Conservation (phyloP, 2,329 filamentous ascomycete species). For the Phaeomoniella chlamydospora region DNA sequence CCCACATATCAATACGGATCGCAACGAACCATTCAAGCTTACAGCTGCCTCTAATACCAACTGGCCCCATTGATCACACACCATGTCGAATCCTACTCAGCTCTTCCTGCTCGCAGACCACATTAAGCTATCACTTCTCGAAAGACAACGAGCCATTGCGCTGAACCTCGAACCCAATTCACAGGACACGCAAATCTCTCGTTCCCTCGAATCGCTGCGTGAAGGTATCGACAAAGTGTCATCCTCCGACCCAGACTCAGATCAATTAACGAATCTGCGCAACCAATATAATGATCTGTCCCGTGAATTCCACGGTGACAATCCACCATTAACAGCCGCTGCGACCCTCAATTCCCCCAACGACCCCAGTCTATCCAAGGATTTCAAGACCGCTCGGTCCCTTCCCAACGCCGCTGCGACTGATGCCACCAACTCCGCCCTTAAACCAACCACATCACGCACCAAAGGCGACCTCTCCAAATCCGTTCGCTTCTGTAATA, state of each 20-base stretch:
- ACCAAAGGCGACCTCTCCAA: constrained; percentile 34
- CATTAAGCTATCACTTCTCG: constrained; percentile 87
- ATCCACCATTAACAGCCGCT: constrained; percentile 30
- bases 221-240: constrained; percentile 62
- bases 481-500: constrained; percentile 76
- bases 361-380: constrained; percentile 43
- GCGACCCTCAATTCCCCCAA: constrained; percentile 46
- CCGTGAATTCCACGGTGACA: constrained; percentile 62
- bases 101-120: constrained; percentile 90
- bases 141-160: constrained; percentile 73
- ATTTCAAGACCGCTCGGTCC: constrained; percentile 38
- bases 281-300: constrained; percentile 64
- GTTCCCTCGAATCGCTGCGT: constrained; percentile 73
- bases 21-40: no score
- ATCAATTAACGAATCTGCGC: constrained; percentile 51
- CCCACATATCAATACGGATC: no score
- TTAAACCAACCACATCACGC: constrained; percentile 18
- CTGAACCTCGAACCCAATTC: constrained; percentile 64
- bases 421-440: constrained; percentile 12
- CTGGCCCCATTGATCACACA: constrained; percentile 11
- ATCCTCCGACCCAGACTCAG: constrained; percentile 9
- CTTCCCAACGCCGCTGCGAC: constrained; percentile 23
- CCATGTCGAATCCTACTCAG: constrained; percentile 47
- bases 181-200: constrained; percentile 78
- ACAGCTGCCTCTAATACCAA: no score